Conservation (phyloP, 2,329 filamentous ascomycete genomes). For the Dactylellina leptospora region DNA sequence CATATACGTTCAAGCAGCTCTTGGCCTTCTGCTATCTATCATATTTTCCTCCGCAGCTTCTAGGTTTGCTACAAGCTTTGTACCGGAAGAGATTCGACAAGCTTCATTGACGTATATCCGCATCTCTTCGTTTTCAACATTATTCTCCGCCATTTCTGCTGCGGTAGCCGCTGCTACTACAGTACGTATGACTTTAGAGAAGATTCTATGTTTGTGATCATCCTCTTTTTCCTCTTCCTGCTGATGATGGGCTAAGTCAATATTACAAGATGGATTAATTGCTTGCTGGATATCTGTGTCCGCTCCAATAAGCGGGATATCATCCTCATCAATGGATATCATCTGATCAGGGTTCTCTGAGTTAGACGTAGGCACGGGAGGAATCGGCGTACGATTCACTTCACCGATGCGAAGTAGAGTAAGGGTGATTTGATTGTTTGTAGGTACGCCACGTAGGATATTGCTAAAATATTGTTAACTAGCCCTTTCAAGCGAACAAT, state of each 20-base stretch:
- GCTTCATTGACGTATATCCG: slow-evolving; percentile 72
- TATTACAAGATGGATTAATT: slow-evolving; percentile 63
- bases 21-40: slow-evolving; percentile 70
- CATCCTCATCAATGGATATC: slow-evolving; percentile 58
- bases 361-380: slow-evolving; percentile 63
- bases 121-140: slow-evolving; percentile 70
- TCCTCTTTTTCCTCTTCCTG: slow-evolving; percentile 60
- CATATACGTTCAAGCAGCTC: slow-evolving; percentile 68
- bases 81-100: slow-evolving; percentile 68
- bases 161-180: slow-evolving; percentile 70
- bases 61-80: slow-evolving; percentile 69
- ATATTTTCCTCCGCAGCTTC: slow-evolving; percentile 67
- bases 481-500: background rate
- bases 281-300: slow-evolving; percentile 74
- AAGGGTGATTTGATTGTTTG: slow-evolving; percentile 82
- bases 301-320: slow-evolving; percentile 69
- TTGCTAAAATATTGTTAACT: slow-evolving; percentile 62
- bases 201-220: slow-evolving; percentile 70
- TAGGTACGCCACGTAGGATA: slow-evolving; percentile 80
- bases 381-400: slow-evolving; percentile 78
- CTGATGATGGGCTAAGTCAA: slow-evolving; percentile 64
- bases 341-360: slow-evolving; percentile 64
- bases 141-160: slow-evolving; percentile 71
- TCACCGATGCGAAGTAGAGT: slow-evolving; percentile 84
- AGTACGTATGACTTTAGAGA: slow-evolving; percentile 72